Evolutionary conservation across 169 alveolate genomes (phyloP).

Genomic region (Eimeria tenella): DNA sequence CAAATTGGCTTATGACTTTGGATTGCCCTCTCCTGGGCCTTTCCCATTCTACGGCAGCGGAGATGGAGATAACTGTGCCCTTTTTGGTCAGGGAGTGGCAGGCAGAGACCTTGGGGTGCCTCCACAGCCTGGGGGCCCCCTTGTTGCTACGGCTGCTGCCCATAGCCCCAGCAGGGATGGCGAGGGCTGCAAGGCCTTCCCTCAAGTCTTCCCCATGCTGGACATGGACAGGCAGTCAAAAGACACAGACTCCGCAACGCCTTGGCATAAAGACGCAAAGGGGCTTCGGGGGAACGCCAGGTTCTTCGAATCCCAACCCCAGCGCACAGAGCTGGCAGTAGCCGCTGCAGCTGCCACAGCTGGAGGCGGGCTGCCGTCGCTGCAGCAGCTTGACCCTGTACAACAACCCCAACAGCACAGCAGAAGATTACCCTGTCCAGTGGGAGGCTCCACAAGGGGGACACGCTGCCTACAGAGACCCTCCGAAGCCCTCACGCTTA

Average conservation of each 20-base stretch:
- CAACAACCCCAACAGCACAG: neutral
- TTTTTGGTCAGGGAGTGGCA: neutral
- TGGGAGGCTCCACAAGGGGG: neutral
- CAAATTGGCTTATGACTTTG: slow-evolving; percentile 68
- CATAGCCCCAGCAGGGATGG: neutral
- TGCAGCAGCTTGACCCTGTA: neutral
- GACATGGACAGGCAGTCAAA: neutral
- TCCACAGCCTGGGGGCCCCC: neutral
- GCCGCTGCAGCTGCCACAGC: neutral
- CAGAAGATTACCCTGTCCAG: neutral
- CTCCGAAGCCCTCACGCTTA: neutral
- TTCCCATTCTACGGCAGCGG: neutral
- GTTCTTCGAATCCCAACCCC: neutral
- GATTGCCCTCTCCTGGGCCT: slow-evolving; percentile 48
- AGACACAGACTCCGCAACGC: neutral
- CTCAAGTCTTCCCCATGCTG: neutral
- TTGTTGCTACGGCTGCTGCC: neutral
- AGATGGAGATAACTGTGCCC: neutral
- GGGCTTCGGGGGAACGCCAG: neutral
- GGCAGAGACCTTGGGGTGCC: neutral
- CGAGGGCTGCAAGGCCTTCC: slow-evolving; percentile 9
- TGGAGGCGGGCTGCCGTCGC: neutral
- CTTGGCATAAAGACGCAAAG: neutral
- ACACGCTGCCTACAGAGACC: neutral
- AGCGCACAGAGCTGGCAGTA: neutral